Conservation (phyloP, 2,329 filamentous ascomycete species). For the Dichotomopilus funicola region DNA sequence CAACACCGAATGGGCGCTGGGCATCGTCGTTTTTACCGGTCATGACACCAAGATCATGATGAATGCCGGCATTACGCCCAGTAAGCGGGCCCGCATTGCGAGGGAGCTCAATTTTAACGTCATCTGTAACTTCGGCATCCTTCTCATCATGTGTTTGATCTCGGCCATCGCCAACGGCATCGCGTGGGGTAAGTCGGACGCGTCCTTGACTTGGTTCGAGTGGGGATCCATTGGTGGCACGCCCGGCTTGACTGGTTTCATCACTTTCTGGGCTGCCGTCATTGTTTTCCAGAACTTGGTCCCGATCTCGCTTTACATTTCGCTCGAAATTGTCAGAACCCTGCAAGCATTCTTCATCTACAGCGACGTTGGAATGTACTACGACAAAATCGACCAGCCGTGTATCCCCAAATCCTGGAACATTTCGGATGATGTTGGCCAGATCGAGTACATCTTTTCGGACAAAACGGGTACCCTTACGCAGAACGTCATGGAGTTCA, state of each 20-base stretch:
- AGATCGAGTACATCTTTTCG: conserved; percentile 98
- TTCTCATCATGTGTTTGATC: conserved; percentile 83
- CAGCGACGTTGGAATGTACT: conserved; percentile 94
- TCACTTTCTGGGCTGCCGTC: conserved; percentile 92
- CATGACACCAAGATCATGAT: conserved; percentile 99
- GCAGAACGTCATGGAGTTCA: conserved; percentile 98
- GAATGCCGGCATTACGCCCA: conserved; percentile 92
- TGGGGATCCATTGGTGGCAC: conserved; percentile 73
- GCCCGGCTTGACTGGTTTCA: conserved; percentile 76
- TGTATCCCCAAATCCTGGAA: conserved; percentile 99
- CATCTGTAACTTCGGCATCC: conserved; percentile 88
- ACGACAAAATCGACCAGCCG: conserved; percentile 86
- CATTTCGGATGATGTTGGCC: conserved; percentile 93
- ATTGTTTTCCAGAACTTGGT: conserved; percentile 98
- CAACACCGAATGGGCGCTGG: conserved; percentile 94
- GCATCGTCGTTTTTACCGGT: conserved; percentile 88
- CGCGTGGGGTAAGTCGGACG: conserved; percentile 67
- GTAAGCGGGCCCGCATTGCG: conserved; percentile 84
- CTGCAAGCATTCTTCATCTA: conserved; percentile 96
- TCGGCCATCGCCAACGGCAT: conserved; percentile 79
- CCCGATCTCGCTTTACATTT: conserved; percentile 95
- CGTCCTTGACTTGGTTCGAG: conserved; percentile 76
- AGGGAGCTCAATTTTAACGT: conserved; percentile 96
- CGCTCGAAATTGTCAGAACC: conserved; percentile 89
- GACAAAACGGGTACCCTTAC: conserved; percentile 89